These are phyloP conservation scores for Saturnispora sanitii DNA, from an alignment of 805 yeast genomes.

Conservation along the genomic window DNA sequence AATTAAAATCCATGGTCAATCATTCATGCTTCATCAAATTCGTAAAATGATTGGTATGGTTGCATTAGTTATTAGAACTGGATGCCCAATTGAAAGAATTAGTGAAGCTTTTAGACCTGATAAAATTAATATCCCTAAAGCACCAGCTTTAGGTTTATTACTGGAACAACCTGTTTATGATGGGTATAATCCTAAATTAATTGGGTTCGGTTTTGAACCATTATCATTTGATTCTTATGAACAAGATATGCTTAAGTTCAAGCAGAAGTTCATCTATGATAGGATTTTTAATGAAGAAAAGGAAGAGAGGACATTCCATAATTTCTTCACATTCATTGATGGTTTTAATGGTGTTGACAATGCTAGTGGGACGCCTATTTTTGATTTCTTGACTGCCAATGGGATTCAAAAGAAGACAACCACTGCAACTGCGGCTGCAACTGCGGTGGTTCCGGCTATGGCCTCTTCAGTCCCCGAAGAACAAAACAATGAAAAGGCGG, in stretches of 20 bases:
- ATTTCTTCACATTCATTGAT: constrained; percentile 87
- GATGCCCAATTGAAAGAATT: constrained; percentile 71
- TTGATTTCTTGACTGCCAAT: constrained; percentile 47
- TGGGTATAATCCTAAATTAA: constrained; percentile 62
- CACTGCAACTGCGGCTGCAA: neutral
- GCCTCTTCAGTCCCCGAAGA: neutral
- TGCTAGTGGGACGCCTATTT: constrained; percentile 42
- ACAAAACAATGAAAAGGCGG: no score
- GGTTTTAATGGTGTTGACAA: constrained; percentile 51
- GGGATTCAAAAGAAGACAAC: constrained; percentile 25
- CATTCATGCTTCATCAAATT: constrained; percentile 96
- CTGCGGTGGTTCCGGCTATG: neutral
- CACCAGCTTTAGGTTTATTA: constrained; percentile 88
- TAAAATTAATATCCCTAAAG: constrained; percentile 88
- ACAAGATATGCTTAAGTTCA: constrained; percentile 72
- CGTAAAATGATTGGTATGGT: constrained; percentile 98
- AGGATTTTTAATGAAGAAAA: constrained; percentile 87
- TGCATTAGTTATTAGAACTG: constrained; percentile 72
- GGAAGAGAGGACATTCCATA: constrained; percentile 78
- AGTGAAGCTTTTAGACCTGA: constrained; percentile 63
- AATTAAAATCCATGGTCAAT: constrained; percentile 94
- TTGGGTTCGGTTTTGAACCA: constrained; percentile 66
- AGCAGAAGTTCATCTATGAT: constrained; percentile 81
- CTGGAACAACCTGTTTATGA: constrained; percentile 90
- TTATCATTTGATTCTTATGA: constrained; percentile 59